These are phyloP conservation scores for Cytospora paraplurivora DNA, from an alignment of 2,329 filamentous ascomycete species.

Conservation along the genomic window DNA sequence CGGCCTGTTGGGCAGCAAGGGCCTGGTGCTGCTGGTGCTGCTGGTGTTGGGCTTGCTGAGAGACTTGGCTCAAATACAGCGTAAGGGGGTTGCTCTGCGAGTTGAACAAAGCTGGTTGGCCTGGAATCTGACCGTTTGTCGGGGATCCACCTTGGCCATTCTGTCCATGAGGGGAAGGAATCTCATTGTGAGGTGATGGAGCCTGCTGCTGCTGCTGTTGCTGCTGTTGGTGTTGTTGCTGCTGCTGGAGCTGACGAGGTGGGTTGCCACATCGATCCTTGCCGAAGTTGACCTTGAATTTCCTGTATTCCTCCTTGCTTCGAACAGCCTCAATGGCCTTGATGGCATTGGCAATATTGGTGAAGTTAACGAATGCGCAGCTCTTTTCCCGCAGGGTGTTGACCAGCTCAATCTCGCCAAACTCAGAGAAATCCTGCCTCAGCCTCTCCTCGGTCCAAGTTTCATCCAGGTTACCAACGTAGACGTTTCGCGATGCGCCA, in stretches of 20 bases:
- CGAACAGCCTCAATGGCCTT: constrained; percentile 97
- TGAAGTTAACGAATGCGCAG: constrained; percentile 99
- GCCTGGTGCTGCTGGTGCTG: constrained; percentile 74
- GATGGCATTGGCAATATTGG: constrained; percentile 99
- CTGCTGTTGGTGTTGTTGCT: constrained; percentile 27
- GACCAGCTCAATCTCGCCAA: constrained; percentile 95
- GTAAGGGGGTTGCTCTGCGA: constrained; percentile 86
- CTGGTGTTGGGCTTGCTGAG: constrained; percentile 64
- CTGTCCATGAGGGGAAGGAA: constrained; percentile 59
- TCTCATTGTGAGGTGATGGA: constrained; percentile 67
- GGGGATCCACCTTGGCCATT: constrained; percentile 62
- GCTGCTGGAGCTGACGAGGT: constrained; percentile 77
- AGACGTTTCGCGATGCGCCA: constrained; percentile 96
- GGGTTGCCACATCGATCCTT: constrained; percentile 98
- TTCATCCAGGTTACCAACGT: constrained; percentile 96
- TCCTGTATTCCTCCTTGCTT: constrained; percentile 92
- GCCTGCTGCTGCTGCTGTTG: constrained; percentile 51
- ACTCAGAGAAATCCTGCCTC: constrained; percentile 95
- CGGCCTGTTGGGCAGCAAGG: constrained; percentile 74
- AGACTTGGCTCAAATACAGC: constrained; percentile 86
- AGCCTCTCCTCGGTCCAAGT: constrained; percentile 96
- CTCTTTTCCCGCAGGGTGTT: constrained; percentile 98
- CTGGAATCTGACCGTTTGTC: constrained; percentile 57
- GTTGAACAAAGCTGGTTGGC: constrained; percentile 76
- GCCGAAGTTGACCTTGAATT: constrained; percentile 99